Conservation (phyloP, 148 eudicot genomes). For the Hydrangea macrophylla region DNA sequence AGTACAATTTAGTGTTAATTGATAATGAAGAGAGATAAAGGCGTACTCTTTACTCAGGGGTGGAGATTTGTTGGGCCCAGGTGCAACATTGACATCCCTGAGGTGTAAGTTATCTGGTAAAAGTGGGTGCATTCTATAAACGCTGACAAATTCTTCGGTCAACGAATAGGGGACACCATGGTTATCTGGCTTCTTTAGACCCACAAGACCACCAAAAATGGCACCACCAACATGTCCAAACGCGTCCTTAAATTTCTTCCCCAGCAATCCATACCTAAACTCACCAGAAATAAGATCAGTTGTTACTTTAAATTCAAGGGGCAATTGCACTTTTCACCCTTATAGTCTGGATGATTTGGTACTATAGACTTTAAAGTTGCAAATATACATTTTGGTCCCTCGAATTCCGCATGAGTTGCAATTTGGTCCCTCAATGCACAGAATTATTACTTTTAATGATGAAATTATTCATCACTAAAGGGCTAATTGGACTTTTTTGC, state of each 20-base stretch:
- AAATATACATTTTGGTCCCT: no score
- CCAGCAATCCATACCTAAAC: conserved; percentile 29
- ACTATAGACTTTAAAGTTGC: no score
- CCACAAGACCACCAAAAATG: conserved; percentile 23
- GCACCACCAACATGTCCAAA: conserved; percentile 23
- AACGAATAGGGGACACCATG: conserved; percentile 30
- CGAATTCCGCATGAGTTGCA: no score
- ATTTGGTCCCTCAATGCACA: no score
- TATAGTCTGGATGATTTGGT: no score
- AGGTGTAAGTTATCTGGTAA: conserved; percentile 22
- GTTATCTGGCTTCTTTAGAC: conserved; percentile 19
- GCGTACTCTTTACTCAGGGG: conserved; percentile 15
- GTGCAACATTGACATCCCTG: conserved; percentile 13
- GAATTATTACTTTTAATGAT: no score
- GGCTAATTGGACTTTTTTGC: no score
- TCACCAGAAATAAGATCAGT: no score
- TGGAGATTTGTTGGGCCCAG: conserved; percentile 31
- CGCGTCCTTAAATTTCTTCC: conserved; percentile 26
- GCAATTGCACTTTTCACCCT: no score
- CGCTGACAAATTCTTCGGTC: conserved; percentile 30
- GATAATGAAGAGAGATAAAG: background rate
- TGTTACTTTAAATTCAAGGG: no score
- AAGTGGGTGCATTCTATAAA: conserved; percentile 27
- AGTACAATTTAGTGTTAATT: no score
- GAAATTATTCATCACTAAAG: no score